Conservation (phyloP, 441 rosid genomes). For the Viola pubescens region DNA sequence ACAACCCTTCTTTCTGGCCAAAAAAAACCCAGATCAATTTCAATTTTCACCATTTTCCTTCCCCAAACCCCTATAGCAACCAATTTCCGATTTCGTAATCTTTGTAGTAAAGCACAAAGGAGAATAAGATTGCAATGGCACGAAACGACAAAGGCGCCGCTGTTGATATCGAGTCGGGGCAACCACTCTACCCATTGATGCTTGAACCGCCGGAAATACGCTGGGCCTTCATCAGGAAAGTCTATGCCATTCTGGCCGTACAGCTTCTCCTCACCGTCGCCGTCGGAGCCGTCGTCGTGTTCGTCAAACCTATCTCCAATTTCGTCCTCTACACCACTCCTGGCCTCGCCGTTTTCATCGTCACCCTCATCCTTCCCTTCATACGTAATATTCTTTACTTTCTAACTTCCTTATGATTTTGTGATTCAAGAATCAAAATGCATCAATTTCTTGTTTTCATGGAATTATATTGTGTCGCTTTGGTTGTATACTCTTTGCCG, state of each 20-base stretch:
- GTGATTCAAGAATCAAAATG: neutral
- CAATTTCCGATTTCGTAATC: no score
- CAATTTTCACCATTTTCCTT: no score
- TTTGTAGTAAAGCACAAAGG: no score
- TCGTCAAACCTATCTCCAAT: constrained; percentile 18
- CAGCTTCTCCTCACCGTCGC: constrained; percentile 34
- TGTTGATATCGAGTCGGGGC: neutral
- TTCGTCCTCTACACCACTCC: constrained; percentile 23
- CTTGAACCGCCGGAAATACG: constrained; percentile 32
- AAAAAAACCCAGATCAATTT: no score
- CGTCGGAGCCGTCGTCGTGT: constrained; percentile 29
- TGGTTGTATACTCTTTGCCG: neutral
- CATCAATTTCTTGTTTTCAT: neutral
- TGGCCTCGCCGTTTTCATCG: constrained; percentile 22
- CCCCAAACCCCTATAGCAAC: no score
- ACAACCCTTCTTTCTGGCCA: no score
- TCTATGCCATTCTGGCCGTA: constrained; percentile 28
- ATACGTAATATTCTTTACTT: constrained; percentile 18
- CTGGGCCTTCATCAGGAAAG: constrained; percentile 50
- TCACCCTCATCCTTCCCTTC: constrained; percentile 23
- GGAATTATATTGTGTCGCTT: neutral
- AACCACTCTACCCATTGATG: constrained; percentile 25
- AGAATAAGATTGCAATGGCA: no score
- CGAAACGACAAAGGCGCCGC: neutral
- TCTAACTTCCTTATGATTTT: neutral